Conservation (phyloP, 2,329 filamentous ascomycete genomes). For the Aspergillus brunneoviolaceus region DNA sequence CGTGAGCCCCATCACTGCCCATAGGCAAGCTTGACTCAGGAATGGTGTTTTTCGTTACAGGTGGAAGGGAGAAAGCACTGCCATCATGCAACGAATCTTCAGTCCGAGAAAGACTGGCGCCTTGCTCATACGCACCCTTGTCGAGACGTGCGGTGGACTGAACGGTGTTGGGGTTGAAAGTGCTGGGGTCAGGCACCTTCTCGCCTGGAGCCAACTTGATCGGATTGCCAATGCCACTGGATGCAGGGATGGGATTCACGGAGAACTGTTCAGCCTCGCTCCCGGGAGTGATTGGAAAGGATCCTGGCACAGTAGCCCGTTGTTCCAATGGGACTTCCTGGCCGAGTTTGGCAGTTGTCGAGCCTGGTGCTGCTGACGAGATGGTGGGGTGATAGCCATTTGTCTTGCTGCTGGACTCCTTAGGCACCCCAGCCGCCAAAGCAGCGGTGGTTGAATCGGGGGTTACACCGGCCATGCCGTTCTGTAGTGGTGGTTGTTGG, state of each 20-base stretch:
- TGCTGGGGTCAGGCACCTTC: conserved; percentile 68
- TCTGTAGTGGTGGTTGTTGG: conserved; percentile 25
- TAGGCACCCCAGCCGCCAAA: conserved; percentile 37
- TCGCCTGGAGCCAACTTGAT: conserved; percentile 77
- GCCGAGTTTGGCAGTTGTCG: conserved; percentile 69
- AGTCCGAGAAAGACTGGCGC: conserved; percentile 52
- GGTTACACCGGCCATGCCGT: conserved; percentile 59
- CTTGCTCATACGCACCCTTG: conserved; percentile 81
- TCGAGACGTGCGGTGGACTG: conserved; percentile 66
- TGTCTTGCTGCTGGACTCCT: conserved; percentile 26
- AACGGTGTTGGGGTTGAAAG: conserved; percentile 68
- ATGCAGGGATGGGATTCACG: conserved; percentile 61
- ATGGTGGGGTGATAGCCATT: conserved; percentile 48
- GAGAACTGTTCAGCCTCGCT: conserved; percentile 46
- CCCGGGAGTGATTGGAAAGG: conserved; percentile 71
- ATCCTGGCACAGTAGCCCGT: conserved; percentile 56
- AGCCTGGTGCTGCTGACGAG: conserved; percentile 65
- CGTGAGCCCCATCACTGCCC: conserved; percentile 43
- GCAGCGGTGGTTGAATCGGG: conserved; percentile 70
- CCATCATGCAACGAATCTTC: conserved; percentile 34
- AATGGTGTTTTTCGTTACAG: conserved; percentile 64
- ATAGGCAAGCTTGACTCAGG: conserved; percentile 82
- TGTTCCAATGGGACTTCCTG: conserved; percentile 64
- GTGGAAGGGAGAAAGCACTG: conserved; percentile 52
- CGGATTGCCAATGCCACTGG: conserved; percentile 68